Percentiles rank a stretch among this genome's conserved stretches.
These are phyloP conservation scores for Sutorius eximius DNA, from an alignment of 1,284 basidiomycete species.

Conservation along the genomic window DNA sequence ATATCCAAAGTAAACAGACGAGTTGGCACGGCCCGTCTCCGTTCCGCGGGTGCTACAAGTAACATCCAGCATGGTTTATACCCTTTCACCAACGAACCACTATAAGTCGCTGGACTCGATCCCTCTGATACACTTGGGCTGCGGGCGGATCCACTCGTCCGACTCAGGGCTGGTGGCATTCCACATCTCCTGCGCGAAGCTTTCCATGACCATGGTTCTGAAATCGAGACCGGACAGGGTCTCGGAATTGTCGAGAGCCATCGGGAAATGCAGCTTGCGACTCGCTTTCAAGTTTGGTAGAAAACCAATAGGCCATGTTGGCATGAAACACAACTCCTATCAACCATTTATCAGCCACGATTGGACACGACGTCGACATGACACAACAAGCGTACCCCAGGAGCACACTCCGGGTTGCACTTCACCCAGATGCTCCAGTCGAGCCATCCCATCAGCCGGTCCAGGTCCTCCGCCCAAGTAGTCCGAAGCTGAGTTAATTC, in stretches of 20 bases:
- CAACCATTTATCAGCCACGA: too few species aligned
- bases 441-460: conserved; percentile 40
- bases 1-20: too few species aligned
- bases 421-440: conserved; percentile 44
- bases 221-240: not conserved
- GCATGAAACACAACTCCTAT: conserved; percentile 49
- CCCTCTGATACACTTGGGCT: conserved; percentile 22
- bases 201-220: not conserved
- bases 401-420: conserved; percentile 37
- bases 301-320: conserved; percentile 43
- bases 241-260: not conserved
- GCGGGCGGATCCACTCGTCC: conserved; percentile 27
- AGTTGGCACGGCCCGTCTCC: too few species aligned
- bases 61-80: too few species aligned
- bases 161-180: not conserved
- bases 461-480: conserved; percentile 30
- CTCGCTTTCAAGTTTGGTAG: not conserved
- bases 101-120: conserved; percentile 4
- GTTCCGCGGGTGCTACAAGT: too few species aligned
- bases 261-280: not conserved
- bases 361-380: too few species aligned
- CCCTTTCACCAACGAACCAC: not conserved
- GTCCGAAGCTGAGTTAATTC: conserved; percentile 11
- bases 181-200: not conserved
- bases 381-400: conserved; percentile 28